Evolutionary conservation across 2,329 filamentous ascomycete species (phyloP).

Genomic region (Clarireedia sp.): DNA sequence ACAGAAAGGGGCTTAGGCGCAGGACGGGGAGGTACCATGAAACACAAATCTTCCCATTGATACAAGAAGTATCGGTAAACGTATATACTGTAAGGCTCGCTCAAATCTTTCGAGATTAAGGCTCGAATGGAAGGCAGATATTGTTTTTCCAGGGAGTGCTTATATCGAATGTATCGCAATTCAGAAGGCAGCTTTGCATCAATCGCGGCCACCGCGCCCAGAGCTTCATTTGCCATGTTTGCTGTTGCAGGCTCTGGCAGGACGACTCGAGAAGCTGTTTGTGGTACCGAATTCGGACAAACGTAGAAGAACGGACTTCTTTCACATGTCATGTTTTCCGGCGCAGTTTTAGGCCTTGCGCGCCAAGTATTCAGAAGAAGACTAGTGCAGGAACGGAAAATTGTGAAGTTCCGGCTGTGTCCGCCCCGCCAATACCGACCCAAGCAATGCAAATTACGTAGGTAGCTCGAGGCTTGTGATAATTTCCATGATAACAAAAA

Average conservation of each 20-base stretch:
- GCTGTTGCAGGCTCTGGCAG: neutral
- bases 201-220: neutral
- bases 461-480: too few relatives aligned
- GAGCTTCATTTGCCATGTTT: constrained; percentile 11
- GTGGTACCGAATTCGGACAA: neutral
- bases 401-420: neutral
- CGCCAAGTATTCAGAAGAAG: neutral
- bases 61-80: constrained; percentile 97
- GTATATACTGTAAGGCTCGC: constrained; percentile 98
- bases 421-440: neutral
- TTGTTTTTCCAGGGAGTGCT: constrained; percentile 50
- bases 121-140: constrained; percentile 82
- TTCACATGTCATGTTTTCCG: neutral
- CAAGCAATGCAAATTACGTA: neutral
- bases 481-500: too few relatives aligned
- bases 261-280: neutral
- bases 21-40: constrained; percentile 54
- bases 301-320: neutral
- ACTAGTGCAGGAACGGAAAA: neutral
- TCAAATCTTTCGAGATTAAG: constrained; percentile 91
- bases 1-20: neutral
- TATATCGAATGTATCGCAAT: constrained; percentile 53
- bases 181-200: constrained; percentile 33
- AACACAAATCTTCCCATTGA: constrained; percentile 97
- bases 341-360: neutral